phyloP scores from a whole-genome alignment of 1,284 basidiomycete genomes.

The Exobasidium rhododendri region DNA sequence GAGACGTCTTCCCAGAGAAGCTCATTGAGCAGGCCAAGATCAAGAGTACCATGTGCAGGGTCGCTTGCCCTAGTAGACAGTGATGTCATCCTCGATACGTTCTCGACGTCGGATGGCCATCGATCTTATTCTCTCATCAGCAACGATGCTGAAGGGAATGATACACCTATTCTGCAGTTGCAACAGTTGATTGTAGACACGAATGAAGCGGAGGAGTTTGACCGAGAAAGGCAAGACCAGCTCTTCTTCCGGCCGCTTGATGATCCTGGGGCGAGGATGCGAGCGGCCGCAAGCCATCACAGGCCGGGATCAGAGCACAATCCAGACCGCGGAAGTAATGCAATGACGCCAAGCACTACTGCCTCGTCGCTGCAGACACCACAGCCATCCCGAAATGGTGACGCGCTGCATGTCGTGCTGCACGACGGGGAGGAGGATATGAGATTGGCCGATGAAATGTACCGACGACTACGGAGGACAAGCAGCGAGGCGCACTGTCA shows the following conservation, averaged over 20 bases:
- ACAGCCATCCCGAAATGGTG: background rate
- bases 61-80: background rate
- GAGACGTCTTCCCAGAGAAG: background rate
- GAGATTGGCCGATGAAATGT: background rate
- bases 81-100: too few species aligned
- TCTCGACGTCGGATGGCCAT: background rate
- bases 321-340: background rate
- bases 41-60: background rate
- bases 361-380: background rate
- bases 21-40: background rate
- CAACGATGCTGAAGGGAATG: background rate
- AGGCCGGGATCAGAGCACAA: background rate
- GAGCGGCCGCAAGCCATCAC: background rate
- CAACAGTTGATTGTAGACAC: background rate
- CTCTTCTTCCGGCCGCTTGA: conserved; percentile 4
- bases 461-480: background rate
- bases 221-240: background rate
- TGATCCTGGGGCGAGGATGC: background rate
- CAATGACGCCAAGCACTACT: background rate
- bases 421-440: background rate
- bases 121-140: conserved; percentile 5
- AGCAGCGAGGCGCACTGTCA: background rate
- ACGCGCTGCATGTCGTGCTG: background rate
- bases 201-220: background rate
- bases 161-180: conserved; percentile 1